phyloP scores from a whole-genome alignment of 2,329 filamentous ascomycete species.

The Xylariaceae sp. region DNA sequence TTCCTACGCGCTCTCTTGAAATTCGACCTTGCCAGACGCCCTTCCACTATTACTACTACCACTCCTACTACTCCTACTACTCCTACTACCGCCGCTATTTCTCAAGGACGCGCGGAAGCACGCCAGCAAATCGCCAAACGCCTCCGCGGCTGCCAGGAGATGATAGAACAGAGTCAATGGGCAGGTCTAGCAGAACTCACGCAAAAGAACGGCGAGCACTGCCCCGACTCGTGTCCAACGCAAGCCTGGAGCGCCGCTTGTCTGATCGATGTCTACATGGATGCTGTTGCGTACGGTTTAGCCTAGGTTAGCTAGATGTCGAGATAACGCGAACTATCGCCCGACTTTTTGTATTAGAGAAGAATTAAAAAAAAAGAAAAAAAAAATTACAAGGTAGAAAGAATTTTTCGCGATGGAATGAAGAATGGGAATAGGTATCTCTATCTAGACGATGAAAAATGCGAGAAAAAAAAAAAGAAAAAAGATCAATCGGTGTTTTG shows the following conservation, averaged over 20 bases:
- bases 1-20: slow-evolving; percentile 87
- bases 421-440: too few relatives aligned
- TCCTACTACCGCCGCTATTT: slow-evolving; percentile 34
- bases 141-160: slow-evolving; percentile 75
- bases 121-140: slow-evolving; percentile 92
- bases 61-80: slow-evolving; percentile 33
- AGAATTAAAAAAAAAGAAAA: neutral
- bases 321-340: neutral
- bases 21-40: slow-evolving; percentile 73
- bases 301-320: slow-evolving; percentile 13
- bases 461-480: too few relatives aligned
- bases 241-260: slow-evolving; percentile 96
- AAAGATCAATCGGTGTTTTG: too few relatives aligned
- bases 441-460: too few relatives aligned
- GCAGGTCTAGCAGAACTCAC: slow-evolving; percentile 89
- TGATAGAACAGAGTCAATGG: slow-evolving; percentile 76
- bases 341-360: neutral
- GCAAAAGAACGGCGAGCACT: slow-evolving; percentile 79
- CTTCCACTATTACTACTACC: too few relatives aligned
- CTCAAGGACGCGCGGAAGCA: slow-evolving; percentile 68
- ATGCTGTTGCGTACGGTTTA: slow-evolving; percentile 54
- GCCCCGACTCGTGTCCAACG: slow-evolving; percentile 84
- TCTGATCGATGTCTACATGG: slow-evolving; percentile 92
- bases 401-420: too few relatives aligned
- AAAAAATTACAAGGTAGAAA: too few relatives aligned